These are phyloP conservation scores for Pseudonitzschia delicatissima DNA, from an alignment of 108 stramenopile species.

Conservation along the genomic window DNA sequence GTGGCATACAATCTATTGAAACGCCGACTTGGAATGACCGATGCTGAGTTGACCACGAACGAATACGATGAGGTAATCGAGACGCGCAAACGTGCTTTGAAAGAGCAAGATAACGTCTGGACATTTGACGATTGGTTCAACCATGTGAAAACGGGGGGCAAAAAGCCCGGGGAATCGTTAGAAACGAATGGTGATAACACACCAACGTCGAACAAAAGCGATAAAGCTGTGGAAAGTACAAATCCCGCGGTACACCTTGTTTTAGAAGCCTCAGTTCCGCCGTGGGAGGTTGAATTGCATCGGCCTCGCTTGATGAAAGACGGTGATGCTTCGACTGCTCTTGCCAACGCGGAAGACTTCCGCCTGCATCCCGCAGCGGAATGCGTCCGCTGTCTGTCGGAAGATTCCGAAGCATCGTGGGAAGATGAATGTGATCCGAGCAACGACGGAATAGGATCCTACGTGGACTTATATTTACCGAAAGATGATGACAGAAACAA, in stretches of 20 bases:
- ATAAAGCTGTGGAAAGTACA: no score
- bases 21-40: conserved; percentile 28
- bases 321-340: background rate
- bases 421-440: conserved; percentile 34
- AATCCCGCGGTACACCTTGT: conserved; percentile 22
- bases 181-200: background rate
- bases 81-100: conserved; percentile 21
- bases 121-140: conserved; percentile 36
- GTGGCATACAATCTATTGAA: conserved; percentile 19
- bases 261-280: conserved; percentile 36
- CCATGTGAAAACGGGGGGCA: conserved; percentile 5
- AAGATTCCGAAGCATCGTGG: conserved; percentile 28
- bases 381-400: conserved; percentile 30
- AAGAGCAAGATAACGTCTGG: conserved; percentile 26
- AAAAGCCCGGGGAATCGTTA: background rate
- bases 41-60: conserved; percentile 22
- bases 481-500: conserved; percentile 22
- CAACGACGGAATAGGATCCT: conserved; percentile 41
- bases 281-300: conserved; percentile 44
- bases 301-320: conserved; percentile 1
- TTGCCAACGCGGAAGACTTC: conserved; percentile 8
- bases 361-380: conserved; percentile 26
- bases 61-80: conserved; percentile 27
- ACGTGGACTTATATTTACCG: conserved; percentile 36
- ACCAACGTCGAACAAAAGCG: background rate